Evolutionary conservation across 2,329 filamentous ascomycete species (phyloP), one percentile per base, ranked within the genome.

Genomic region (Eutypella sp.): DNA sequence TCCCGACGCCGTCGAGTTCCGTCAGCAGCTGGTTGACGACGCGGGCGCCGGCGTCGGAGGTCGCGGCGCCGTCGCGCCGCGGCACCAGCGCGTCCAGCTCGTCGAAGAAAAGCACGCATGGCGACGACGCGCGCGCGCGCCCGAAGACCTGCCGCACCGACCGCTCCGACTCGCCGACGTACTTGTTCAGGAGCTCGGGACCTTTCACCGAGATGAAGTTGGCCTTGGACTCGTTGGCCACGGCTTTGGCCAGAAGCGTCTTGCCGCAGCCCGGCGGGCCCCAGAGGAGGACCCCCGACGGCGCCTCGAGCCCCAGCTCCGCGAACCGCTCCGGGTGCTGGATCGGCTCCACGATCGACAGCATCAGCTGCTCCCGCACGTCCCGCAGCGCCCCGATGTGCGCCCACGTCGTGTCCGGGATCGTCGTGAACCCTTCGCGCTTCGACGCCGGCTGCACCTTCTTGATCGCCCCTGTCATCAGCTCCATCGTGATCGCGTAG

Each of bases 131-230:
- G 42, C 91, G 81, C 1, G 93, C 93, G 15, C 92, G 85, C 52
- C 84, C 81, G 67, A 99, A 99, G 0, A 97, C 86, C 63, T 95
- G 89, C 19, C 93, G 84, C 2, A 99, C 87, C 1, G 91, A 89
- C 10, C 92, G 85, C 69, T 99, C 93, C 6, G 89, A 95, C 67
- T 99, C 93, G 55, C 93, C 93, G 9, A 99, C 91, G 63, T 92
- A 99, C 68, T 97, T 99, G 74, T 97, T 97, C 39, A 99, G 78
- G 9, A 99, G 75, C 64, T 99, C 93, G 0, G 93, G 93, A 0
- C 93, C 93, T 67, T 96, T 96, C 68, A 99, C 89, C 43, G 89
- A 90, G 67, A 99, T 99, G 72, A 99, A 99, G 67, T 96, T 97
- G 40, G 93, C 93, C 64, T 92, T 89, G 7, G 87, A 91, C 64